phyloP scores from a whole-genome alignment of 73 alveolate species.

The Durusdinium trenchii region DNA sequence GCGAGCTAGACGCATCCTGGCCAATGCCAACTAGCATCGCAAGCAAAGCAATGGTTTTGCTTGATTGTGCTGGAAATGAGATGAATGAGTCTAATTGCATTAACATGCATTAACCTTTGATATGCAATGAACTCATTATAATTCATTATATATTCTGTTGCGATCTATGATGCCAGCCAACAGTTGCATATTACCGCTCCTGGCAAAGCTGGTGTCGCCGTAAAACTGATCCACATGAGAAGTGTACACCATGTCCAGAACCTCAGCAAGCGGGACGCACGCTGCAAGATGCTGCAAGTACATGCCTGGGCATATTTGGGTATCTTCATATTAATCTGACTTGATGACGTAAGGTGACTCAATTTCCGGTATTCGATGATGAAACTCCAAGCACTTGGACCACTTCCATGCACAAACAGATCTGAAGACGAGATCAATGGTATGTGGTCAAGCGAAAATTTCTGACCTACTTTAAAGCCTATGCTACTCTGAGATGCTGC shows the following conservation, averaged over 20 bases:
- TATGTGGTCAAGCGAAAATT: no score
- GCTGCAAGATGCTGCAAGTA: background rate
- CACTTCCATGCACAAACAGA: no score
- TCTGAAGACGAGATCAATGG: no score
- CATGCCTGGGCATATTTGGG: background rate
- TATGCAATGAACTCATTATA: no score
- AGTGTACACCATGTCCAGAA: slow-evolving; percentile 16
- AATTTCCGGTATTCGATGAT: background rate
- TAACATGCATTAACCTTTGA: background rate
- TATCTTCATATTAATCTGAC: no score
- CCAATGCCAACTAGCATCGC: background rate
- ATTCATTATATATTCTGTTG: background rate
- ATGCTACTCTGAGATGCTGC: no score
- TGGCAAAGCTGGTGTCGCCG: slow-evolving; percentile 4
- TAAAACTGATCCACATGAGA: background rate
- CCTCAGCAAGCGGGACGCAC: background rate
- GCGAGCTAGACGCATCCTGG: slow-evolving; percentile 15
- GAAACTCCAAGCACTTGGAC: background rate
- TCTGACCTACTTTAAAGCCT: no score
- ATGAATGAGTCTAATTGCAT: background rate
- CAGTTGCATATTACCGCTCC: background rate
- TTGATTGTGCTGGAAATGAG: background rate
- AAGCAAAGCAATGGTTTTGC: background rate
- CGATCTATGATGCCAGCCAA: background rate
- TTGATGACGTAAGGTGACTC: background rate